Percentiles rank a stretch among this genome's conserved stretches.
These are phyloP conservation scores for Daedaleopsis sinensis DNA, from an alignment of 768 basidiomycete genomes.

Conservation along the genomic window DNA sequence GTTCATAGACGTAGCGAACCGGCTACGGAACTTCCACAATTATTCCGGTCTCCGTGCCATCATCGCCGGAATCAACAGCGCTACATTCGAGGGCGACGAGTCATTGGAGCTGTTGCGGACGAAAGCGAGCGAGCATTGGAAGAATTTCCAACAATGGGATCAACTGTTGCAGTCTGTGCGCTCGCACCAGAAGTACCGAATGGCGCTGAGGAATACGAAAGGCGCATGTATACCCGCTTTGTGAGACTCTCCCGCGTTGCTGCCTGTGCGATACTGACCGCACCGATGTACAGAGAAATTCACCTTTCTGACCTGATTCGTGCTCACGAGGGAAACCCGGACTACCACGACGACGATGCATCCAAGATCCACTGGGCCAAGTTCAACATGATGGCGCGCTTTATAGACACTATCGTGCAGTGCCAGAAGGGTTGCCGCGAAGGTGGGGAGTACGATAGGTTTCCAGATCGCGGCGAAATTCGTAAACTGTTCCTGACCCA, in stretches of 20 bases:
- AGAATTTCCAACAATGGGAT: constrained; percentile 82
- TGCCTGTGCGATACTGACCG: constrained; percentile 14
- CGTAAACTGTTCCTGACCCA: constrained; percentile 50
- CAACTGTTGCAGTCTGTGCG: constrained; percentile 80
- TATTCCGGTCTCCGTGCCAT: constrained; percentile 92
- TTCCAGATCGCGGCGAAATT: constrained; percentile 58
- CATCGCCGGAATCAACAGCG: constrained; percentile 89
- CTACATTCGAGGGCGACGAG: constrained; percentile 76
- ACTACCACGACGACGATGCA: constrained; percentile 66
- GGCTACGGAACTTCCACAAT: constrained; percentile 83
- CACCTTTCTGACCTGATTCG: constrained; percentile 89
- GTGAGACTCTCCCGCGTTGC: constrained; percentile 38
- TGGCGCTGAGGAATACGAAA: constrained; percentile 84
- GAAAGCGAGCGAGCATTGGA: constrained; percentile 68
- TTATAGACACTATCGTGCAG: constrained; percentile 74
- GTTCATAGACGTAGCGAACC: constrained; percentile 81
- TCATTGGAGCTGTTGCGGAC: constrained; percentile 75
- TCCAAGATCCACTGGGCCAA: constrained; percentile 93
- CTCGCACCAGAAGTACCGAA: constrained; percentile 88
- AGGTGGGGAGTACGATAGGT: constrained; percentile 53
- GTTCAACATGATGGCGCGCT: constrained; percentile 89
- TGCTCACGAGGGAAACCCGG: constrained; percentile 83
- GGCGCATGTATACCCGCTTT: constrained; percentile 87
- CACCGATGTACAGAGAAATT: constrained; percentile 64
- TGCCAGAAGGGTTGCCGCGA: constrained; percentile 75